Base-by-base conservation (phyloP, 2,329 filamentous ascomycete genomes). In the Parascedosporium putredinis region DNA sequence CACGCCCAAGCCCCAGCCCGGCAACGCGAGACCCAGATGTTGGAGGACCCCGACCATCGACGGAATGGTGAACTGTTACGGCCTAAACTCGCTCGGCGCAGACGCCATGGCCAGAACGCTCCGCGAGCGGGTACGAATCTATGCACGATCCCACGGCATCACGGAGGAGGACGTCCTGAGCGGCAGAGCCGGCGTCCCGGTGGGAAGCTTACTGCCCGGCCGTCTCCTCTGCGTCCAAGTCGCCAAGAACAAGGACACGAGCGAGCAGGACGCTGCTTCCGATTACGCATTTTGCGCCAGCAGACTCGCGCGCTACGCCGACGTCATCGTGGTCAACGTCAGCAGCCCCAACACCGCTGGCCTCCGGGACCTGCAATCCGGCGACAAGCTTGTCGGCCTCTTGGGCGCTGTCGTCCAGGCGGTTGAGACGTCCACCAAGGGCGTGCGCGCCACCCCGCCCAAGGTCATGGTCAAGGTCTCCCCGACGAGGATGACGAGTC, bases 401-500 rank as follows among this genome's bases (percentile, higher is more conserved):
- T 70, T 98, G 36, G 78, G 75, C 8, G 86, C 87, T 1, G 91
- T 97, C 0, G 91, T 97, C 2, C 73, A 79, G 14, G 86, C 91
- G 50, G 48, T 45, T n/a, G 25, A 42, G 18, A 16, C 10, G 6
- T 89, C 89, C 1, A 71, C 78, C 56, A 72, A 73, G 54, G 76
- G 84, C 10, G 74, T 85, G 24, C 76, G 90, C 56, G 84, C 79
- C 62, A 79, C 75, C 1, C 48, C 40, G 2, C 48, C 88, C 87
- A 81, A 74, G 51, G 88, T 98, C 51, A 95, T 98, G 88, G 93
- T 98, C 59, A 98, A 98, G 72, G 91, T 98, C 18, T 95, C 88
- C 93, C 93, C 0, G 93, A 98, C 58, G 93, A 97, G 68, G 88
- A 96, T 63, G 81, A 84, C 18, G 82, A 89, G 48, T 73, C 81